Base-by-base conservation (phyloP, 2,329 filamentous ascomycete species). In the Fusarium multiceps region DNA sequence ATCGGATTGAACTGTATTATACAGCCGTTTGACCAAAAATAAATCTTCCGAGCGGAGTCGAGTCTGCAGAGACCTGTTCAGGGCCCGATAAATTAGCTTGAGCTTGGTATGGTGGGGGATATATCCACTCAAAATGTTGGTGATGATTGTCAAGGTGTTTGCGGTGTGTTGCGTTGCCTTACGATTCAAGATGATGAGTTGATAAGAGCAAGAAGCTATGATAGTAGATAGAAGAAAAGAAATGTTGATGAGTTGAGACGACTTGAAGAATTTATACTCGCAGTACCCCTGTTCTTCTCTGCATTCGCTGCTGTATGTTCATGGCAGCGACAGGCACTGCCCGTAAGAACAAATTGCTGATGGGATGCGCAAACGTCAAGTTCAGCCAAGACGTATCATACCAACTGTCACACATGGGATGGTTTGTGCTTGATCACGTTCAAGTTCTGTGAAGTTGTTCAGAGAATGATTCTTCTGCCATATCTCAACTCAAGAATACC, bases 81-180 rank as follows among this genome's bases (percentile, higher is more conserved):
- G 42, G 65, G 34, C 61, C 66, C 53, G 48, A 63, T 69, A 55
- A 69, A 63, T 53, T 67, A 58, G 50, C 66, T 69, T 47, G 23
- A 55, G 50, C 66, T 69, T 47, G 34, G 18, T 51, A 14, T 47
- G 48, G 66, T 46, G 66, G 67, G 53, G 49, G 54, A 49, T 54
- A 47, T 69, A 62, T 51, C 66, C 66, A 62, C 65, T 55, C 41
- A 13, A 46, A 27, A 55, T 21, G 41, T 32, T 61, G 59, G 42
- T 47, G 49, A 43, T 41, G 28, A 41, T 45, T 51, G 32, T 23
- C 5, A 28, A 41, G 25, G 30, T 42, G 49, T 7, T 20, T 51
- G 49, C 18, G 18, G 5, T 28, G 27, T 28, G 27, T 28, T 28
- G 27, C 11, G 10, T 28, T 28, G 27, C 27, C 3, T 28, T 37